Conservation (phyloP, 2,329 filamentous ascomycete species). For the Fusarium sp. region DNA sequence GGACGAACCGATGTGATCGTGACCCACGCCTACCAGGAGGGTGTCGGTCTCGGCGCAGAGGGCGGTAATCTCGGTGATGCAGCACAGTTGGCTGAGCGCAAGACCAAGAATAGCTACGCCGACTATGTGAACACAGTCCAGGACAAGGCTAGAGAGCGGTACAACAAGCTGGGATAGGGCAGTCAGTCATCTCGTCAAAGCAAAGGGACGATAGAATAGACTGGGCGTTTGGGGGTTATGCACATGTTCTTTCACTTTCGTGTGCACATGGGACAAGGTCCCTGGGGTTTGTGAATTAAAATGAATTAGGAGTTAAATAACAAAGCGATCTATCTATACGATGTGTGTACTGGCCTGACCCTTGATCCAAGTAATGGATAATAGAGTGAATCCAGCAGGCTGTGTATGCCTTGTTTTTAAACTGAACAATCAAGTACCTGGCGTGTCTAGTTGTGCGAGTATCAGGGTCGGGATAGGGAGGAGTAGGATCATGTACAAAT, state of each 20-base stretch:
- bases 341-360: neutral
- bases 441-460: neutral
- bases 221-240: constrained; percentile 11
- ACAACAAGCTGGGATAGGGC: constrained; percentile 60
- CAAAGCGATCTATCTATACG: neutral
- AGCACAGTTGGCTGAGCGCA: constrained; percentile 66
- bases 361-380: neutral
- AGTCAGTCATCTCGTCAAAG: neutral
- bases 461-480: neutral
- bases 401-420: neutral
- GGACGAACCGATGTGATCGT: constrained; percentile 70
- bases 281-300: neutral
- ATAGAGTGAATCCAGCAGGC: neutral
- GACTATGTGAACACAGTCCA: constrained; percentile 71
- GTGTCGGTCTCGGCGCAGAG: constrained; percentile 73
- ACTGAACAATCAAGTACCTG: neutral
- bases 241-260: neutral
- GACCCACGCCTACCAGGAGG: constrained; percentile 70
- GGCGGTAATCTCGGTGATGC: constrained; percentile 75
- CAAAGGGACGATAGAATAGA: constrained; percentile 8
- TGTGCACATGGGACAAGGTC: neutral
- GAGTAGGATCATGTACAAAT: neutral
- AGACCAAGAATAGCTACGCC: constrained; percentile 66
- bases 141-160: constrained; percentile 71
- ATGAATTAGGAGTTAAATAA: neutral